Conservation (phyloP, 1,284 basidiomycete species). For the Blastosporella zonata region DNA sequence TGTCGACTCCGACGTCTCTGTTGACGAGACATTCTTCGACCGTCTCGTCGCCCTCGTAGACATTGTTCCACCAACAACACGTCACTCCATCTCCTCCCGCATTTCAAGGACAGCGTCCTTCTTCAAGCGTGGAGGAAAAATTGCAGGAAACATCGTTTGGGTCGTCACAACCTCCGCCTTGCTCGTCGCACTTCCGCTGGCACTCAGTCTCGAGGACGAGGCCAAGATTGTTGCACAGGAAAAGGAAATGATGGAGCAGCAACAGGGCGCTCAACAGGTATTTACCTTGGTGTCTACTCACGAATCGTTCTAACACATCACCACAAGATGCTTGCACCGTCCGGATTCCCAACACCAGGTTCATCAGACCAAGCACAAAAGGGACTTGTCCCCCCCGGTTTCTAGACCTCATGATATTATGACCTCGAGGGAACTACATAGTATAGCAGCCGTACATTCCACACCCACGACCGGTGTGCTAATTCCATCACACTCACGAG, state of each 20-base stretch:
- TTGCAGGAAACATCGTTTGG: constrained; percentile 90
- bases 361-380: constrained; percentile 50
- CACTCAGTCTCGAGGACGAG: constrained; percentile 94
- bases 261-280: constrained; percentile 89
- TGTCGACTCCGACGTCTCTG: constrained; percentile 61
- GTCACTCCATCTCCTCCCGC: constrained; percentile 68
- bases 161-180: constrained; percentile 92
- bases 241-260: constrained; percentile 91
- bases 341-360: constrained; percentile 47
- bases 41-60: constrained; percentile 90
- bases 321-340: constrained; percentile 66
- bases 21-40: constrained; percentile 85
- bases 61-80: constrained; percentile 90
- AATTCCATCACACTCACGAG: constrained; percentile 15
- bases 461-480: constrained; percentile 16
- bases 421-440: constrained; percentile 23
- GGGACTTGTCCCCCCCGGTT: constrained; percentile 73
- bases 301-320: constrained; percentile 16
- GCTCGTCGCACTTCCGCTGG: constrained; percentile 90
- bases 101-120: constrained; percentile 60
- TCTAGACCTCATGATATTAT: constrained; percentile 38
- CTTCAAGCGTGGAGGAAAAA: constrained; percentile 63
- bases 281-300: constrained; percentile 27
- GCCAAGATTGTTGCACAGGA: constrained; percentile 93
- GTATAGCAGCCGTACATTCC: constrained; percentile 15